Percentiles rank a stretch among this genome's conserved stretches.
Evolutionary conservation across 208 protist genomes (phyloP).

Genomic region (Acanthamoeba healyi): DNA sequence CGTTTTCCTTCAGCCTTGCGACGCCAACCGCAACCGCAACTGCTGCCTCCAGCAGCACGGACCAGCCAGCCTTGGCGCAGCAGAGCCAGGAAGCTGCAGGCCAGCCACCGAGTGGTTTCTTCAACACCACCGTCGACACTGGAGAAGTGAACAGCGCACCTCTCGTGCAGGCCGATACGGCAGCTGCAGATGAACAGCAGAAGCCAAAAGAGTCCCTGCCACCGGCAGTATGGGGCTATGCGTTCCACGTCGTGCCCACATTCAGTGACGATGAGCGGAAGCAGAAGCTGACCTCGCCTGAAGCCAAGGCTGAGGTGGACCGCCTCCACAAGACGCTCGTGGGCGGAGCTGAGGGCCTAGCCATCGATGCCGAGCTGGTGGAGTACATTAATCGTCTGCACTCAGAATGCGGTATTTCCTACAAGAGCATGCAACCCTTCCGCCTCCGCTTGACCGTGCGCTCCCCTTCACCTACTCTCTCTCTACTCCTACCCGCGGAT

Average conservation of each 20-base stretch:
- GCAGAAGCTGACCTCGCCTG: background rate
- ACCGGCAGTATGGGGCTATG: background rate
- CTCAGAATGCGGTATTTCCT: background rate
- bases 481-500: no score
- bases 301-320: background rate
- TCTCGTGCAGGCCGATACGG: background rate
- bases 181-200: slow-evolving; percentile 7
- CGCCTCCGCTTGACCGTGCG: background rate
- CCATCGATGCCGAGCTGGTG: slow-evolving; percentile 21
- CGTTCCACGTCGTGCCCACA: slow-evolving; percentile 42
- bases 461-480: background rate
- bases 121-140: no score
- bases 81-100: no score
- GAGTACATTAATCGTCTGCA: slow-evolving; percentile 15
- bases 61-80: no score
- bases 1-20: background rate
- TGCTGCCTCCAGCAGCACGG: background rate
- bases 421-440: background rate
- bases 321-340: background rate
- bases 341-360: background rate
- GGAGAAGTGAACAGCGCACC: no score
- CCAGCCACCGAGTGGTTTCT: no score
- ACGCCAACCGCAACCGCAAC: background rate
- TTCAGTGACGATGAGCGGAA: slow-evolving; percentile 23
- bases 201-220: background rate